Evolutionary conservation across 257 asterid species (phyloP).

Genomic region (Echium plantagineum): DNA sequence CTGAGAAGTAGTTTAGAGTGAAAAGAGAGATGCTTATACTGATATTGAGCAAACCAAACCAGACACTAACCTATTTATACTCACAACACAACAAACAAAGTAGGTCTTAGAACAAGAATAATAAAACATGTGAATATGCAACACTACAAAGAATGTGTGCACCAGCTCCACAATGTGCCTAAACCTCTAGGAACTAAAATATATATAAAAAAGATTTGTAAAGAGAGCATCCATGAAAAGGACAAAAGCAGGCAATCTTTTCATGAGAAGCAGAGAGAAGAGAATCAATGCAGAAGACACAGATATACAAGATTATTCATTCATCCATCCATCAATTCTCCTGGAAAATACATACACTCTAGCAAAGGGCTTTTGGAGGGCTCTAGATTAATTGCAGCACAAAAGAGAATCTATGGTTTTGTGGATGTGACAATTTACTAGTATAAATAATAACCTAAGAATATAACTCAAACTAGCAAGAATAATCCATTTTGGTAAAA

Average conservation of each 20-base stretch:
- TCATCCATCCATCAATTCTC: slow-evolving; percentile 24
- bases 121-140: slow-evolving; percentile 30
- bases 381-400: slow-evolving; percentile 29
- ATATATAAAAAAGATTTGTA: slow-evolving; percentile 15
- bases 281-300: slow-evolving; percentile 39
- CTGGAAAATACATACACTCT: slow-evolving; percentile 2
- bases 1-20: slow-evolving; percentile 7
- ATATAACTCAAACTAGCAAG: slow-evolving; percentile 56
- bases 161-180: slow-evolving; percentile 61
- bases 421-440: slow-evolving; percentile 44
- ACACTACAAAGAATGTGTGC: slow-evolving; percentile 32
- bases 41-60: slow-evolving; percentile 32
- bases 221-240: slow-evolving; percentile 49
- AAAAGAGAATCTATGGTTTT: slow-evolving; percentile 63
- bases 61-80: slow-evolving; percentile 49
- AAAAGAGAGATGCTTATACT: slow-evolving; percentile 17
- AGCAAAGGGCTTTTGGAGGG: slow-evolving; percentile 37
- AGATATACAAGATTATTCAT: slow-evolving; percentile 16
- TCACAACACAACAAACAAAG: slow-evolving; percentile 15
- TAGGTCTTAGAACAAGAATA: slow-evolving; percentile 38
- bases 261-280: slow-evolving; percentile 25
- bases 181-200: slow-evolving; percentile 41
- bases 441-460: slow-evolving; percentile 47
- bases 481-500: slow-evolving; percentile 38
- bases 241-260: slow-evolving; percentile 61